Conservation (phyloP, 495 filamentous ascomycete genomes). For the Sphaerosporella brunnea region DNA sequence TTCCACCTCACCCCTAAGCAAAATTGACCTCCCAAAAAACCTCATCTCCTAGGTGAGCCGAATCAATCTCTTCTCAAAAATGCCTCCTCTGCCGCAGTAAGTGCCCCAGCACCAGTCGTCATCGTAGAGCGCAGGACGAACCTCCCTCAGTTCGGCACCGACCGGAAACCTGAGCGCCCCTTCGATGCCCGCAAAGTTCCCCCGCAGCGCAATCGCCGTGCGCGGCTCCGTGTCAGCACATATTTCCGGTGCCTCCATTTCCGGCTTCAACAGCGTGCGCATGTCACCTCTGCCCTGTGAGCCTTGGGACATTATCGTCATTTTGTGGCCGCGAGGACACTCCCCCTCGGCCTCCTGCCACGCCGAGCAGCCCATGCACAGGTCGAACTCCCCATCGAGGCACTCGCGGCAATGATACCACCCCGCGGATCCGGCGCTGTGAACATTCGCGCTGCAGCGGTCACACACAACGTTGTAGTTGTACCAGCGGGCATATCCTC, state of each 20-base stretch:
- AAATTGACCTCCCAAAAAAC: too few relatives aligned
- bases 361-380: constrained; percentile 9
- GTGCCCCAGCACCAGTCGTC: background rate
- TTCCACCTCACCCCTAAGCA: too few relatives aligned
- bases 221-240: background rate
- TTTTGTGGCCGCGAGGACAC: background rate
- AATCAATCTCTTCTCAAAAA: background rate
- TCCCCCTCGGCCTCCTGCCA: background rate
- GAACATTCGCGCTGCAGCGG: background rate
- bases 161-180: background rate
- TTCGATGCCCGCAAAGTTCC: background rate
- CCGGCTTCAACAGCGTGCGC: background rate
- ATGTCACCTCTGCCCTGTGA: background rate
- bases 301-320: background rate
- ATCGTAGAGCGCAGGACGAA: background rate
- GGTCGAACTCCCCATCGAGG: constrained; percentile 9
- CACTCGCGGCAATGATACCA: constrained; percentile 14
- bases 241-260: background rate
- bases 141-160: background rate
- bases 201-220: background rate
- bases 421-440: constrained; percentile 3
- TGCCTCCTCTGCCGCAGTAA: background rate
- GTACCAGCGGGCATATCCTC: background rate
- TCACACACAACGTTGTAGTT: background rate
- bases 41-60: too few relatives aligned